Conservation (phyloP, 345 rosid species). For the Fremontodendron californicum region DNA sequence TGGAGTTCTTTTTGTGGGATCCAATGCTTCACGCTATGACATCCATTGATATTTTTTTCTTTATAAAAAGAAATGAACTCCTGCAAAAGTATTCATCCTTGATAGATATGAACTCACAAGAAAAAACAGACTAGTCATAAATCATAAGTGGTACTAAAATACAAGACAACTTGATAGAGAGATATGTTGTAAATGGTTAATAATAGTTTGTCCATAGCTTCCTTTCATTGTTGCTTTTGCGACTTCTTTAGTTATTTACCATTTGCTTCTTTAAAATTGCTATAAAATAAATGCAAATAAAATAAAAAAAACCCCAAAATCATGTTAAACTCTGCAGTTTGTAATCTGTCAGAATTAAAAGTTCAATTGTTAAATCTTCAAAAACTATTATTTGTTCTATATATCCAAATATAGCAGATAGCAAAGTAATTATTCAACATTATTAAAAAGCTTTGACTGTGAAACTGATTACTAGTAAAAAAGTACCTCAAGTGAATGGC, state of each 20-base stretch:
- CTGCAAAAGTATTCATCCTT: conserved; percentile 40
- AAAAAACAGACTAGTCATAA: background rate
- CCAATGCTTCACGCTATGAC: conserved; percentile 95
- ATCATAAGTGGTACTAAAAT: background rate
- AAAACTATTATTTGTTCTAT: no score
- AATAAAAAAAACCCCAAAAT: background rate
- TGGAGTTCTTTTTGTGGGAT: conserved; percentile 96
- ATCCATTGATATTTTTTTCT: conserved; percentile 4
- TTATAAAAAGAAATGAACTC: conserved; percentile 20
- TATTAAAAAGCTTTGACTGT: background rate
- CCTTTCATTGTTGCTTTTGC: background rate
- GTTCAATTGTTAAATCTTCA: background rate
- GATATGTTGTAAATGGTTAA: no score
- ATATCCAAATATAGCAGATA: no score
- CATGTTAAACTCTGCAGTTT: background rate
- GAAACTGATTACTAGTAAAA: background rate
- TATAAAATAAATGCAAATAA: background rate
- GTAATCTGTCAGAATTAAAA: background rate
- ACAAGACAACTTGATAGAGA: background rate
- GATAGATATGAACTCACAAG: background rate
- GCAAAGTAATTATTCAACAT: background rate
- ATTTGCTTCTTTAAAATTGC: background rate
- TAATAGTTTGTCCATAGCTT: background rate
- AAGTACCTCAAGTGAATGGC: conserved; percentile 74
- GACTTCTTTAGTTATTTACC: background rate